Evolutionary conservation across 805 yeast genomes (phyloP), one percentile per base, ranked within the genome.

Genomic region (Candida schatavii): DNA sequence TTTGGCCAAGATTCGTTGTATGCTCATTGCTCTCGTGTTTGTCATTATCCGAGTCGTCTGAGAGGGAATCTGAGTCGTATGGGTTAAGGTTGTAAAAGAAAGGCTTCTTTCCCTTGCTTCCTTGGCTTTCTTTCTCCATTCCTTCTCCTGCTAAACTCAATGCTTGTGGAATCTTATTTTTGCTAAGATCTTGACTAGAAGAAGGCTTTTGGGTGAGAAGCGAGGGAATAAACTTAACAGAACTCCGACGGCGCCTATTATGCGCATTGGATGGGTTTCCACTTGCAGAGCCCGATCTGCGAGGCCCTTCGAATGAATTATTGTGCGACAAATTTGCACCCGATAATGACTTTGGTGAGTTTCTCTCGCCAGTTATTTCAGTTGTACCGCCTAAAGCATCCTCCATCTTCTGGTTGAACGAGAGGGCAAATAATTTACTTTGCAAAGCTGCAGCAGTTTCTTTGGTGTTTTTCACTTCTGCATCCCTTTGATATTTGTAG

Each of bases 191-290:
- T n/a, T n/a, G n/a, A n/a, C n/a, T n/a, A n/a, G n/a, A n/a, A n/a
- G n/a, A n/a, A n/a, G n/a, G n/a, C 14, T 38, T 34, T 33, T 23
- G 27, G 7, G 35, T 31, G 19, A 31, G 15, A 9, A 50, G 51
- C 2, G 66, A 54, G 4, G 68, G 64, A 18, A 59, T 54, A 42
- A 62, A 64, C 46, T 61, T 64, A 43, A 64, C 44, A 3, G 68
- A 59, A 43, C 56, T 60, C 42, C 56, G 52, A 20, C 66, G 46
- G 6, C 55, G 45, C 21, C 57, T 42, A n/a, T 17, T 25, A n/a
- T n/a, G n/a, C n/a, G n/a, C n/a, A n/a, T n/a, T n/a, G n/a, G n/a
- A n/a, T n/a, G n/a, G n/a, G n/a, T n/a, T n/a, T n/a, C n/a, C n/a
- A 21, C 20, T 18, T 5, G 20, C 6, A 7, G 10, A 7, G 27